Evolutionary conservation across 371 early-diverging fungal species (phyloP), one percentile per base, ranked within the genome.

Genomic region (Gilbertella persicaria): DNA sequence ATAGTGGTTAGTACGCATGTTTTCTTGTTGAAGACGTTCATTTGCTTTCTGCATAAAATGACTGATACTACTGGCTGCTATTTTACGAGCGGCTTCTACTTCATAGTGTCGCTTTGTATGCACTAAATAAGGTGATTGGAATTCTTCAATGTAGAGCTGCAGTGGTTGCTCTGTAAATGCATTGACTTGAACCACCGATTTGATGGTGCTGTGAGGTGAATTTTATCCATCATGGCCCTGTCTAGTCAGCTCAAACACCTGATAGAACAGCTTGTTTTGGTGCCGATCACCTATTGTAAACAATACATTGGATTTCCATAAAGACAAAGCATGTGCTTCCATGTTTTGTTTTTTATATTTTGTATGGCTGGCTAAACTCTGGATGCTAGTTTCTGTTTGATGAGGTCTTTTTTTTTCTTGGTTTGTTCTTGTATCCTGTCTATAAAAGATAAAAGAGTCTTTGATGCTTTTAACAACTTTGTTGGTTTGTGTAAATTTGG

Each of bases 221-320:
- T 78, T 70, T 19, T 79, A 64, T 0, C 90, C 91, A 54, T 91
- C 88, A 5, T 92, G 71, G 55, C 90, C 89, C 33, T 77, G 66
- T 50, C 80, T 69, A 37, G 92, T 85, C 50, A 75, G 55, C 37
- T 89, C 87, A 65, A 90, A 77, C 24, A 91, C 73, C 49, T 88
- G 89, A 47, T 82, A 73, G 53, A 90, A 71, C 9, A 92, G 61
- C 12, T 86, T 72, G 62, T 93, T 90, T 43, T 78, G 76, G 38
- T 83, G 71, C 17, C 71, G 60, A 20, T 71, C 67, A 39, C 88
- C 85, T 46, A 93, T 80, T 10, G 68, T 67, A 44, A 79, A 63
- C 14, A 91, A 58, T 10, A 93, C 79, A 44, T 80, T 79, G 24
- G 81, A 81, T 56, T 83, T 86, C 94, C 94, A 92, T 9, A 92